phyloP scores from a whole-genome alignment of 2,329 filamentous ascomycete species.

The Cladophialophora bantiana region DNA sequence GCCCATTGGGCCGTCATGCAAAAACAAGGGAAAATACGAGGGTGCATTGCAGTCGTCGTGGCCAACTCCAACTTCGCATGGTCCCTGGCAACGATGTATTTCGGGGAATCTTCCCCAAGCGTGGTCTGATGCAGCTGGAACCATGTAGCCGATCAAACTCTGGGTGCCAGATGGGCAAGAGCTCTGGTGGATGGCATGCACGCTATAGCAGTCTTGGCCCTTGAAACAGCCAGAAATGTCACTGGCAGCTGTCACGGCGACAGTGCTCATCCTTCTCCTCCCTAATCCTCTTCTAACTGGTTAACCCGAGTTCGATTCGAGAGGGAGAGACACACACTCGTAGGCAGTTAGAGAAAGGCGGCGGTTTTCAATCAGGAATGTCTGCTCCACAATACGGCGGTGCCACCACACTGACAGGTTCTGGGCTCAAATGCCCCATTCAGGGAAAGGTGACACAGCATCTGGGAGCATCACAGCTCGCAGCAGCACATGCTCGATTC shows the following conservation, averaged over 20 bases:
- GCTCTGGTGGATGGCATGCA: background rate
- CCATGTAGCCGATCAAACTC: background rate
- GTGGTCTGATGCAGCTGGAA: background rate
- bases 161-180: background rate
- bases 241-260: background rate
- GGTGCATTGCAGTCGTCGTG: background rate
- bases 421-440: background rate
- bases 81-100: background rate
- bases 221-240: background rate
- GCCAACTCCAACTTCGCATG: background rate
- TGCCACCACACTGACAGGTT: background rate
- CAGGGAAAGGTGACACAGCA: constrained; percentile 15
- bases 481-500: constrained; percentile 16
- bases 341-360: background rate
- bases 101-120: background rate
- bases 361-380: background rate
- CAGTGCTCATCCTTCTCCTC: background rate
- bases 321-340: background rate
- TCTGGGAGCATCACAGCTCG: background rate
- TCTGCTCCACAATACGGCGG: background rate
- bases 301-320: background rate
- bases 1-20: background rate
- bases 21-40: background rate
- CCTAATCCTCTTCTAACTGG: background rate
- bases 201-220: background rate